These are phyloP conservation scores for Phaeoacremonium minimum DNA, from an alignment of 2,329 filamentous ascomycete species.

Conservation along the genomic window DNA sequence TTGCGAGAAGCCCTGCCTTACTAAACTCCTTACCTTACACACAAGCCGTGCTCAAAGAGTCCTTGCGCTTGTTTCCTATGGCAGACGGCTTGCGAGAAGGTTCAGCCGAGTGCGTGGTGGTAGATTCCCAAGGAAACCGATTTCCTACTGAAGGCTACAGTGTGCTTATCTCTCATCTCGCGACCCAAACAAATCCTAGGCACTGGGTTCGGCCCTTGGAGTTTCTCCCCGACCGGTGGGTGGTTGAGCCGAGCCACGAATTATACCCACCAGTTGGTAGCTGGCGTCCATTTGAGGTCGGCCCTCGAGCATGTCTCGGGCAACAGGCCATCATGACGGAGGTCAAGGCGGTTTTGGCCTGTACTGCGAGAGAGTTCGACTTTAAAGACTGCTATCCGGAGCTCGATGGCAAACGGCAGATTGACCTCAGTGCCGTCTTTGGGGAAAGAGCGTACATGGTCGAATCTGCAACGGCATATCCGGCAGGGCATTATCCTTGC, in stretches of 20 bases:
- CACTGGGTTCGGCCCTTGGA: slow-evolving; percentile 30
- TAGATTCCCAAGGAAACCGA: slow-evolving; percentile 24
- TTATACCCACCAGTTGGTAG: slow-evolving; percentile 18
- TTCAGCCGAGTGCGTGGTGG: slow-evolving; percentile 22
- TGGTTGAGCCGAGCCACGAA: slow-evolving; percentile 16
- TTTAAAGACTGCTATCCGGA: not conserved
- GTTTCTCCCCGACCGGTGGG: slow-evolving; percentile 39
- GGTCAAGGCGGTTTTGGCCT: slow-evolving; percentile 19
- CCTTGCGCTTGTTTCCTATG: slow-evolving; percentile 45
- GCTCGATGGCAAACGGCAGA: not conserved
- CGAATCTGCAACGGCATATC: not conserved
- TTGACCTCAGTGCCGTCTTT: not conserved
- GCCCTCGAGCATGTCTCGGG: slow-evolving; percentile 28
- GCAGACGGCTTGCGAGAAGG: slow-evolving; percentile 32
- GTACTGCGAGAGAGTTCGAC: slow-evolving; percentile 8
- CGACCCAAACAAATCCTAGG: slow-evolving; percentile 21
- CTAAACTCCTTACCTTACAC: slow-evolving; percentile 48
- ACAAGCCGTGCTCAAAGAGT: slow-evolving; percentile 48
- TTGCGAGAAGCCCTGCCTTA: slow-evolving; percentile 34
- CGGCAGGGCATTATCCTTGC: not conserved
- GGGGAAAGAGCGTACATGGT: not conserved
- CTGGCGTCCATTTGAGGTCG: slow-evolving; percentile 31
- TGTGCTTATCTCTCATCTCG: slow-evolving; percentile 10
- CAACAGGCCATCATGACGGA: slow-evolving; percentile 28
- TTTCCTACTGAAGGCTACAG: slow-evolving; percentile 29